These are phyloP conservation scores for Phytophthora cryptogea DNA, from an alignment of 352 stramenopile species.

Conservation along the genomic window DNA sequence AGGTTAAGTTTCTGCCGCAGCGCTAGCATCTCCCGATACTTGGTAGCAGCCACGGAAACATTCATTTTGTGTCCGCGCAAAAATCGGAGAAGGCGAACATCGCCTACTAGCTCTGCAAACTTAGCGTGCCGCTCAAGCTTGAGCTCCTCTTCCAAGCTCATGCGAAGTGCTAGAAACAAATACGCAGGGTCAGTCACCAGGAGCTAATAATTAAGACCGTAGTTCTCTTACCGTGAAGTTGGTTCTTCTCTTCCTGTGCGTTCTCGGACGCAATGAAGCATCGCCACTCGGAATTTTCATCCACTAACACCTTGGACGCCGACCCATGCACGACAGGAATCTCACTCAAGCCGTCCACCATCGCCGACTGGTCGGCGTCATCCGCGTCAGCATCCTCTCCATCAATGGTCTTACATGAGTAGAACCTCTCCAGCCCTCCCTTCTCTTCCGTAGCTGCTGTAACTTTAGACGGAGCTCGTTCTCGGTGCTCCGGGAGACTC, in stretches of 20 bases:
- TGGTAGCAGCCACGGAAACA: slow-evolving; percentile 57
- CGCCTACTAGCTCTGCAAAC: slow-evolving; percentile 56
- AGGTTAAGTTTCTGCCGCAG: slow-evolving; percentile 61
- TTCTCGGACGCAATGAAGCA: slow-evolving; percentile 70
- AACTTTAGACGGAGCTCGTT: slow-evolving; percentile 28
- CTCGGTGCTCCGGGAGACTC: slow-evolving; percentile 51
- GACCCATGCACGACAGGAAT: slow-evolving; percentile 63
- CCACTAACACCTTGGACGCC: slow-evolving; percentile 60
- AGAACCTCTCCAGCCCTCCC: slow-evolving; percentile 23
- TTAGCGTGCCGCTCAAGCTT: slow-evolving; percentile 40
- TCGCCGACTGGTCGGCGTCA: not conserved
- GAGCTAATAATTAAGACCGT: not conserved
- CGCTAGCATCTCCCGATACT: slow-evolving; percentile 70
- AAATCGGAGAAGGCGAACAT: slow-evolving; percentile 72
- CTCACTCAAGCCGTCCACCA: slow-evolving; percentile 46
- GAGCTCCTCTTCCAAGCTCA: slow-evolving; percentile 67
- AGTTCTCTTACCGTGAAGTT: slow-evolving; percentile 50
- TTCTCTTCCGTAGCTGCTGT: slow-evolving; percentile 3
- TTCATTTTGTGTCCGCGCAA: slow-evolving; percentile 79
- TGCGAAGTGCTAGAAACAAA: slow-evolving; percentile 48
- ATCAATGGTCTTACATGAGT: slow-evolving; percentile 32
- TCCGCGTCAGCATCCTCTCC: not conserved
- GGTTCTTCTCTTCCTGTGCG: slow-evolving; percentile 63
- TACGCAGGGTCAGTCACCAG: not conserved
- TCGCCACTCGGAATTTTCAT: slow-evolving; percentile 63